Evolutionary conservation across 192 early-diverging fungal species (phyloP).

Genomic region (Umbelopsis vinacea): DNA sequence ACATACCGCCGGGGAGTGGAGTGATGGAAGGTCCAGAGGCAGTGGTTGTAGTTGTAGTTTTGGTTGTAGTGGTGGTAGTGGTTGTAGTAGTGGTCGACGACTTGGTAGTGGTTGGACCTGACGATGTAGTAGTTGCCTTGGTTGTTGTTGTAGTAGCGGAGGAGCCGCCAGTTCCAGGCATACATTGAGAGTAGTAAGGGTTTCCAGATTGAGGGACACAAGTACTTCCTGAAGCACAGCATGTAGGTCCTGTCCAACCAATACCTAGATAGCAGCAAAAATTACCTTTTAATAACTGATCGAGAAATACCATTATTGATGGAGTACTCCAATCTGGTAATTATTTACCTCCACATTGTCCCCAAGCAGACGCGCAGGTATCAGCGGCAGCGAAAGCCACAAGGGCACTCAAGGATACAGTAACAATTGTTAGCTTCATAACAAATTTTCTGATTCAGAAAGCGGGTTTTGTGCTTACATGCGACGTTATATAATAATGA

Average conservation of each 20-base stretch:
- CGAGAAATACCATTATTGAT: neutral
- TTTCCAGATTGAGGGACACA: slow-evolving; percentile 22
- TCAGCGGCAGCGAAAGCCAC: neutral
- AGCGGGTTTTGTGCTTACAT: neutral
- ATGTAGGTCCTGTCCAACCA: slow-evolving; percentile 25
- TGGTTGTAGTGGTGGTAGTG: neutral
- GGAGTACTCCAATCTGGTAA: neutral
- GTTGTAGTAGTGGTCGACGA: neutral
- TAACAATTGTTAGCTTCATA: neutral
- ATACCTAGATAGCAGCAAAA: slow-evolving; percentile 3
- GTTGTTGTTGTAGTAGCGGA: slow-evolving; percentile 21
- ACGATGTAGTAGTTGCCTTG: neutral
- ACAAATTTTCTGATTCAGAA: neutral
- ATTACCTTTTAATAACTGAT: no score
- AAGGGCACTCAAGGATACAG: neutral
- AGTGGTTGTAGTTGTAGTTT: neutral
- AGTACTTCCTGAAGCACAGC: slow-evolving; percentile 25
- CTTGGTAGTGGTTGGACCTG: neutral
- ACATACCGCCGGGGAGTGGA: neutral
- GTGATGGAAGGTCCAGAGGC: neutral
- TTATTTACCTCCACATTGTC: slow-evolving; percentile 25
- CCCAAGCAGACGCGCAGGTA: slow-evolving; percentile 17
- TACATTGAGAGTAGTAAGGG: slow-evolving; percentile 24
- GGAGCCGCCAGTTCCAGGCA: neutral
- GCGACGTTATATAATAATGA: neutral